Conservation (phyloP, 1,284 basidiomycete species). For the Sporisorium exsertum region DNA sequence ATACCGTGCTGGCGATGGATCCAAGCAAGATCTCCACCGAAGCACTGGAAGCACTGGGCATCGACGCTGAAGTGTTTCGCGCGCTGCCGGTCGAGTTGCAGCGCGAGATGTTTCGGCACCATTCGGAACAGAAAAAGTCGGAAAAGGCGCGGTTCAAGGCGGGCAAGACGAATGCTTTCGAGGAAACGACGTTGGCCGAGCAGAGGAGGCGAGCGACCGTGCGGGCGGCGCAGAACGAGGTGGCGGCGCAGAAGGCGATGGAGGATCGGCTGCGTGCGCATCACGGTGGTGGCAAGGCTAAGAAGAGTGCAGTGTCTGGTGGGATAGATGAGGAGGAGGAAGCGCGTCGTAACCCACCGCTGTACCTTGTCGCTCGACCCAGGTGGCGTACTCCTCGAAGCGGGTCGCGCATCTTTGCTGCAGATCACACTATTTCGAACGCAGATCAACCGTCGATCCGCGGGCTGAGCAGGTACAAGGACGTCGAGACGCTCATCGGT, state of each 20-base stretch:
- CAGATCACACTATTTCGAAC: not conserved
- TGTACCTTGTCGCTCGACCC: slow-evolving; percentile 22
- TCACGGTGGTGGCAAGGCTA: not conserved
- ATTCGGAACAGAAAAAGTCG: slow-evolving; percentile 36
- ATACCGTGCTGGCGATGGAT: slow-evolving; percentile 37
- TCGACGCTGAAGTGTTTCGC: slow-evolving; percentile 61
- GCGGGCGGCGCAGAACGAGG: slow-evolving; percentile 33
- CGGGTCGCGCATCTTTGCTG: slow-evolving; percentile 21
- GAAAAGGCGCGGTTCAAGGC: slow-evolving; percentile 31
- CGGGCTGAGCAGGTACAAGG: slow-evolving; percentile 26
- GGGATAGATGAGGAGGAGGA: slow-evolving; percentile 16
- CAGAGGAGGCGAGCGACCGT: slow-evolving; percentile 41
- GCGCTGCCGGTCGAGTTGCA: slow-evolving; percentile 57
- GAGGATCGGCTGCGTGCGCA: slow-evolving; percentile 21
- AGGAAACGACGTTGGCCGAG: slow-evolving; percentile 42
- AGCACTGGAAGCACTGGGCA: slow-evolving; percentile 40
- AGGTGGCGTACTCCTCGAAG: slow-evolving; percentile 1
- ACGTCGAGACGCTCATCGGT: slow-evolving; percentile 26
- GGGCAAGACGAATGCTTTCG: slow-evolving; percentile 25
- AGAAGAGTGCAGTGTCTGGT: not conserved
- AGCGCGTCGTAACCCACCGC: slow-evolving; percentile 23
- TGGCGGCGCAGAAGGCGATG: slow-evolving; percentile 18
- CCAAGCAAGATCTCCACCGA: slow-evolving; percentile 32
- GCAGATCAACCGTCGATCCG: slow-evolving; percentile 24
- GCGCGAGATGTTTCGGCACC: slow-evolving; percentile 47